These are phyloP conservation scores for Globisporangium parvum DNA, from an alignment of 352 stramenopile species.

Conservation along the genomic window DNA sequence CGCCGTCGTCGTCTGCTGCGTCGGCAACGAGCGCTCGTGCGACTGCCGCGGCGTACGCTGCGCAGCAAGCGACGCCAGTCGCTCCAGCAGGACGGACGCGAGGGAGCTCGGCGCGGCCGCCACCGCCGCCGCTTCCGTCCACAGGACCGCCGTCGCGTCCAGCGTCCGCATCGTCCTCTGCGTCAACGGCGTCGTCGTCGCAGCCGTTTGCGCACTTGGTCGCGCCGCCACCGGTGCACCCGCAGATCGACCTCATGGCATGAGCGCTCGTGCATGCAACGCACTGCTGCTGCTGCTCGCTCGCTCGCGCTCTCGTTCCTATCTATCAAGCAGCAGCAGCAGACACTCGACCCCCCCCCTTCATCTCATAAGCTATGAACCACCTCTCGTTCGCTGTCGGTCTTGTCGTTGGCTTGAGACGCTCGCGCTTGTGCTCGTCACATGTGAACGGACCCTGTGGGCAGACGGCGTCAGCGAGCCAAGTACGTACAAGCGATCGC, in stretches of 20 bases:
- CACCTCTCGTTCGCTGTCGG: no score
- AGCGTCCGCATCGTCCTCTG: neutral
- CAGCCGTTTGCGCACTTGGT: conserved; percentile 12
- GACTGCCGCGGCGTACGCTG: neutral
- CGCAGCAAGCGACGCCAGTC: neutral
- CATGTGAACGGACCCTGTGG: no score
- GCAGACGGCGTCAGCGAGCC: no score
- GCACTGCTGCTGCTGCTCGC: neutral
- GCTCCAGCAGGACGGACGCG: neutral
- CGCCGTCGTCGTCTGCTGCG: neutral
- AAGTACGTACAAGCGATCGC: no score
- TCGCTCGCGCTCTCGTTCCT: neutral
- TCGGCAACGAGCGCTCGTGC: neutral
- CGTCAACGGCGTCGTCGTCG: neutral
- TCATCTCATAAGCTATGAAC: no score
- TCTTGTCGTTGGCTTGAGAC: no score
- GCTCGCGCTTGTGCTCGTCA: no score
- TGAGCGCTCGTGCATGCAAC: no score
- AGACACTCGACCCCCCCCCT: no score
- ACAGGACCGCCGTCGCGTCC: neutral
- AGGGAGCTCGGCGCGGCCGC: neutral
- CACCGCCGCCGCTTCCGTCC: neutral
- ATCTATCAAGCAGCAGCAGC: neutral
- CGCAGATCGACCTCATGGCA: conserved; percentile 13
- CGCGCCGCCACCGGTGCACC: neutral